These are phyloP conservation scores for Pleodorina starrii DNA, from an alignment of 139 green algal species.

Conservation along the genomic window DNA sequence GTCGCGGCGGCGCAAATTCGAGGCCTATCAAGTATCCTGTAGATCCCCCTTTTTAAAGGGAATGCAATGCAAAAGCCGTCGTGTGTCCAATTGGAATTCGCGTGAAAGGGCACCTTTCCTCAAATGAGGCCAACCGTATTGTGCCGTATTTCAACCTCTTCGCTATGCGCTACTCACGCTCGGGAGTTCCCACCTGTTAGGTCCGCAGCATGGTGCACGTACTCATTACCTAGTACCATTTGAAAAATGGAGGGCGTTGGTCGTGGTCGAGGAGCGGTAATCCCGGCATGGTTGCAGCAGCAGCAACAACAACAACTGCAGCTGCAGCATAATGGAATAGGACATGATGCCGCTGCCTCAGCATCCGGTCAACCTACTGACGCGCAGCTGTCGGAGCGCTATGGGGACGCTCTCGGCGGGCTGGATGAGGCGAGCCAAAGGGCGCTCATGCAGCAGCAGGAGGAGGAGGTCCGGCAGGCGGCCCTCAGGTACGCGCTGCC, in stretches of 20 bases:
- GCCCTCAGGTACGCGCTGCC: slow-evolving; percentile 14
- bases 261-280: not conserved
- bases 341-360: not conserved
- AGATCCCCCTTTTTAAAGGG: too few relatives aligned
- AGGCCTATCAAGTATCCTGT: too few relatives aligned
- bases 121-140: too few relatives aligned
- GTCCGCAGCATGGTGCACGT: too few relatives aligned
- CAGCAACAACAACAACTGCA: not conserved
- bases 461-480: slow-evolving; percentile 26
- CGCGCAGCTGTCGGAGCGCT: slow-evolving; percentile 14
- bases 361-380: not conserved
- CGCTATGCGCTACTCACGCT: too few relatives aligned
- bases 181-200: too few relatives aligned
- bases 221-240: not conserved
- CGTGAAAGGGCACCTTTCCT: too few relatives aligned
- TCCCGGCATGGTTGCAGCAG: slow-evolving; percentile 26
- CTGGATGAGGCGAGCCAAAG: slow-evolving; percentile 35
- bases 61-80: too few relatives aligned
- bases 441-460: slow-evolving; percentile 42
- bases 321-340: not conserved
- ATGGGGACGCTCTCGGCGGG: slow-evolving; percentile 7
- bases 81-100: too few relatives aligned
- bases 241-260: slow-evolving; percentile 33
- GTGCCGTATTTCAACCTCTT: too few relatives aligned
- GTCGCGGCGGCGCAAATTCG: too few relatives aligned